Base-by-base conservation (phyloP, 176 grass and related monocot species). In the Carex myosuroides region DNA sequence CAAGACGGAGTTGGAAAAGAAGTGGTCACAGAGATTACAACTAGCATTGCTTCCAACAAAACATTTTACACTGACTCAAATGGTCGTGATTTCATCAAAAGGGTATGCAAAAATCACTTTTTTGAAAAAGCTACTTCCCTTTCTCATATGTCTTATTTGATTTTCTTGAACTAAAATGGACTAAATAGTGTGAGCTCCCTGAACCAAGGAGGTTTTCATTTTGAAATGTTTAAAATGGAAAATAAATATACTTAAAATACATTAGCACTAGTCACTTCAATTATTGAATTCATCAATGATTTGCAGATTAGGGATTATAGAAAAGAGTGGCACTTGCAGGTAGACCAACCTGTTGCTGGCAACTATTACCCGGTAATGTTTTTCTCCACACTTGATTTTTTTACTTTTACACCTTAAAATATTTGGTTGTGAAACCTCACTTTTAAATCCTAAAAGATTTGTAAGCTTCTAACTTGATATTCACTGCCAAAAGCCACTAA, bases 41-140 rank as follows among this genome's bases (percentile, higher is more conserved):
- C 95, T 69, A 88, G 68, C 86, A 93, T 94, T 87, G 79, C 11
- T 22, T 92, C 95, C 75, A 93, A 94, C 71, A 98, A 93, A 89
- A 93, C 91, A 84, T 94, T 98, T 81, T 94, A 98, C 42, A 98
- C 91, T 9, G 95, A 94, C 87, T 98, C 95, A 41, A 94, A 64
- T 89, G 95, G 95, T 56, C 92, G 92, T 13, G 95, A 98, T 91
- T 98, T 98, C 85, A 92, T 98, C 84, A 93, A 93, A 90, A 91
- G 92, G 85, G 95, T 98, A 90, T 87, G 61, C 56, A 82, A 75
- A 81, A 63, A 63, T 12, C 10, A 30, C 20, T 30, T 50, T 52
- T n/a, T 50, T 1, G 33, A 18, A 82, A 53, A 67, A 67, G 8
- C 7, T 29, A 48, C 54, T 50, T 50, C 14, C 10, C 0, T 76